Evolutionary conservation across 208 protist species (phyloP), one percentile per base, ranked within the genome.

Genomic region (Lotmaria passim): DNA sequence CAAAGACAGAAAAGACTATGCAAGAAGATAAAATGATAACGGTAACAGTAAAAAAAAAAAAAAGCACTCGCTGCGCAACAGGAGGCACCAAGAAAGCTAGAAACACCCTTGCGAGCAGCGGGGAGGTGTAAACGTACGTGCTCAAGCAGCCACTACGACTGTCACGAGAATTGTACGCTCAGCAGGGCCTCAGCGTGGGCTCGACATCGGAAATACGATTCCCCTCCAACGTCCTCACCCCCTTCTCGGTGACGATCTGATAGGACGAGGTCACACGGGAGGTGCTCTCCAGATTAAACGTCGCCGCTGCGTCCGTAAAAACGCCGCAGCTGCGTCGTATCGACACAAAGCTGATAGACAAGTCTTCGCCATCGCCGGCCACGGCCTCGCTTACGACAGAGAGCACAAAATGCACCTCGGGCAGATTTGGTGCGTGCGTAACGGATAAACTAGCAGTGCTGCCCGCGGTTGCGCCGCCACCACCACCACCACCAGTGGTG

Each of bases 301-400:
- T 7, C 14, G 34, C 19, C 15, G 17, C 31, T 1, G 69, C 2
- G 39, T 56, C 69, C 17, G 69, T 67, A 31, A 67, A 74, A 26
- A 66, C 69, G 14, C 59, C 51, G 60, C 59, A 67, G 69, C 55
- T 61, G 34, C 58, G 67, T 47, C 46, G 67, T 57, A 77, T 38
- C 0, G 69, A 71, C 3, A 71, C 41, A n/a, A 78, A 78, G 28
- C 31, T 62, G 24, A 72, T 43, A 36, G 67, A 59, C n/a, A 94
- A 67, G 12, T 79, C 74, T 28, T 86, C 70, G 6, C 55, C 62
- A 11, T 74, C 69, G 17, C 61, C 61, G 6, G 28, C 70, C 33
- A 39, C 51, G 1, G 69, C 57, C 1, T 57, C 65, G 31, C 62
- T 66, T 23, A 85, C 44, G 23, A 85, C 12, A 30, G 69, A 71